Evolutionary conservation across 257 asterid species (phyloP), one percentile per base, ranked within the genome.

Genomic region (Nemophila menziesii): DNA sequence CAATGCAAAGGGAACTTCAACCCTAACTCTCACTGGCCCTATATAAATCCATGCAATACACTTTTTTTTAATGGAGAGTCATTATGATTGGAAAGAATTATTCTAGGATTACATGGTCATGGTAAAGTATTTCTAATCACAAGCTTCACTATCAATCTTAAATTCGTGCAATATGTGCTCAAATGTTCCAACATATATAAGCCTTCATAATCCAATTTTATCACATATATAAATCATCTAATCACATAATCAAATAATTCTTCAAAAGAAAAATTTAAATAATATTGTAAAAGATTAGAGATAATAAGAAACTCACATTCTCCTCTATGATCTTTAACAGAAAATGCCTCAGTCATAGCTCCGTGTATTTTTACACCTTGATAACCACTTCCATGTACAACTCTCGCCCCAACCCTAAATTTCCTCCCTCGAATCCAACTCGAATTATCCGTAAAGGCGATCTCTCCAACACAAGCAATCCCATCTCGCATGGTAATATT

Each of bases 281-380:
- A 0, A 43, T 2, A 6, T 5, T 15, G 43, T 20, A 1, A 33
- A 15, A 23, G 33, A 39, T 20, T 47, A 33, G 45, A 44, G 20
- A 29, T 27, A 16, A 23, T n/a, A 8, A 62, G 36, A 29, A 29
- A 13, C 89, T 75, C 43, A 82, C 94, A 40, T 63, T 82, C 87
- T 3, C 92, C 92, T 4, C 94, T 76, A 20, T 82, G 92, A 62
- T 82, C 94, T 64, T 73, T 78, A 51, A 82, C 92, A 10, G 62
- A 62, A 48, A 82, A 82, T 0, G 92, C 17, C 15, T 78, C 72
- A 26, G 94, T 61, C 53, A 75, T 61, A 26, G 86, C 94, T 46
- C 70, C 77, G 16, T 62, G 58, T 6, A 79, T 52, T 9, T 39
- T 29, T n/a, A 40, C 61, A 0, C 34, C 29, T 4, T 29, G 20